Conservation (phyloP, 1,284 basidiomycete genomes). For the Moesziomyces antarcticus region DNA sequence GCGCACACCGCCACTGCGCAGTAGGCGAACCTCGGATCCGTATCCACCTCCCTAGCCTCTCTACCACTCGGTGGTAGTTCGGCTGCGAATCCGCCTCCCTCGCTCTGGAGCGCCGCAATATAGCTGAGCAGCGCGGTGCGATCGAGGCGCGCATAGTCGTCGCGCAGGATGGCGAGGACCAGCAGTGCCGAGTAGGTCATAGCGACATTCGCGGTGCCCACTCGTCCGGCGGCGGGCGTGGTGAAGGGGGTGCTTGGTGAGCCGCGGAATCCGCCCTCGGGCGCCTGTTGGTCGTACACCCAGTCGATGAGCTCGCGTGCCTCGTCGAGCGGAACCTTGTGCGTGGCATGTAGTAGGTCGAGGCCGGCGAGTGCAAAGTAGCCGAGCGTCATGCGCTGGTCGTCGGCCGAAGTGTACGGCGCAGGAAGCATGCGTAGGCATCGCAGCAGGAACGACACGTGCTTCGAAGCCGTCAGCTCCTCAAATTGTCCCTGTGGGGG, state of each 20-base stretch:
- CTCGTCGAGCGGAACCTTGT: conserved; percentile 29
- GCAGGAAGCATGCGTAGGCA: conserved; percentile 58
- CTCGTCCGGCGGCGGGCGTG: neutral
- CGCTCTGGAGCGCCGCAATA: conserved; percentile 43
- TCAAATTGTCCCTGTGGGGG: no score
- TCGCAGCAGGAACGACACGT: conserved; percentile 58
- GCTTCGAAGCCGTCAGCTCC: conserved; percentile 16
- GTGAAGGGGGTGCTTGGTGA: conserved; percentile 3
- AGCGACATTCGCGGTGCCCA: conserved; percentile 39
- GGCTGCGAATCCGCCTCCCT: conserved; percentile 68
- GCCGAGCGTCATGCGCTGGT: conserved; percentile 64
- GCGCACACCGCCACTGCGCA: conserved; percentile 85
- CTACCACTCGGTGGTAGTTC: conserved; percentile 71
- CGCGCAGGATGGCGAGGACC: conserved; percentile 52
- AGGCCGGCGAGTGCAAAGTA: conserved; percentile 62
- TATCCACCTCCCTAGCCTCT: conserved; percentile 68
- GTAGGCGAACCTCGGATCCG: conserved; percentile 85
- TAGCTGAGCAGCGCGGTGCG: conserved; percentile 24
- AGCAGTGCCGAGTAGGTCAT: conserved; percentile 65
- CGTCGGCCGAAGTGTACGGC: conserved; percentile 59
- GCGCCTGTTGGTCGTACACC: conserved; percentile 85
- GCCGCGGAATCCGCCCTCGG: conserved; percentile 56
- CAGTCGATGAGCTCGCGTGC: conserved; percentile 71
- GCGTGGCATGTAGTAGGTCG: conserved; percentile 50
- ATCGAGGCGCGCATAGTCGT: conserved; percentile 54